Base-by-base conservation (phyloP, 2,329 filamentous ascomycete species). In the Rhynchosporium agropyri region DNA sequence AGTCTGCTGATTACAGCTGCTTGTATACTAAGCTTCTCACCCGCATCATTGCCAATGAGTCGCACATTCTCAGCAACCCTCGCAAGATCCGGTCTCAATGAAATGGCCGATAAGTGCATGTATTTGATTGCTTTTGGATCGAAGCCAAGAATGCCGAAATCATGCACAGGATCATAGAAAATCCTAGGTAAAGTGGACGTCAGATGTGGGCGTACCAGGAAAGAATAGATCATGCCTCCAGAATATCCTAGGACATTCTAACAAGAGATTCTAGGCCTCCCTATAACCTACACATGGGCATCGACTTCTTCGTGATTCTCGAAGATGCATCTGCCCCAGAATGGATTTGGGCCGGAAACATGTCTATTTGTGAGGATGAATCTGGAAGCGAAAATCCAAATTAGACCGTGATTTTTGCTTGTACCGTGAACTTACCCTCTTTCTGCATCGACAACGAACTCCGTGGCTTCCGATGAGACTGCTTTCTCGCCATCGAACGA, bases 241-340 rank as follows among this genome's bases (percentile, higher is more conserved):
- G 33, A 10, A 36, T 36, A 36, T 6, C 9, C 9, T 10, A 10
- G 33, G 33, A 36, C 9, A 6, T 36, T 36, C 6, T 36, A 36
- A 36, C 1, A 36, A 36, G 9, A 36, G 9, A 10, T 5, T 36
- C 9, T 36, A 10, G 33, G 33, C 33, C 33, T 36, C 33, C 9
- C 33, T 10, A 36, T 36, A 10, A 36, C 33, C 33, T 36, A 36
- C 33, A 96, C 94, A 74, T 92, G 91, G 54, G 96, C 94, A 76
- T 99, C 95, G 71, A 95, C 95, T 81, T 96, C 84, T 69, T 99
- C 95, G 77, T 99, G 95, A 75, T 99, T 99, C 76, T 99, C 95
- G 76, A 99, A 99, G 69, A 99, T 93, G 75, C 91, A 93, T 79
- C 96, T 97, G 51, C 95, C 95, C 89, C 94, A 98, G 78, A 99